Evolutionary conservation across 257 asterid genomes (phyloP), one percentile per base, ranked within the genome.

Genomic region (Schizonepeta tenuifolia): DNA sequence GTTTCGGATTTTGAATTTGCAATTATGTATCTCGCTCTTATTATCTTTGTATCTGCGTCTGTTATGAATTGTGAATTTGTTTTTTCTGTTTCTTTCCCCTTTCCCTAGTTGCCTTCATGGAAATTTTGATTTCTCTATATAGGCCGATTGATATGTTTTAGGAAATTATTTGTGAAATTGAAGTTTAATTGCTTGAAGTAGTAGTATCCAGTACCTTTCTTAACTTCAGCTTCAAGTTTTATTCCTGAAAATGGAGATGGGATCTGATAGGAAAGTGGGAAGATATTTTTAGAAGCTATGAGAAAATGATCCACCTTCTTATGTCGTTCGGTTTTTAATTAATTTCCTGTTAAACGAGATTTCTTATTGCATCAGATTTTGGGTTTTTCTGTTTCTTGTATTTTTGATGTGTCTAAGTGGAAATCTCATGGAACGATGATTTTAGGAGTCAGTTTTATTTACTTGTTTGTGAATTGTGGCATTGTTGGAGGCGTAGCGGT

Each of bases 141-240:
- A 14, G 75, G 38, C 18, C 35, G 70, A 21, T 58, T 75, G 41
- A n/a, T 21, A 33, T n/a, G 10, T 54, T 47, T 38, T 57, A 5
- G 76, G 55, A 41, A 57, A 47, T 5, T 78, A 14, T 38, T 6
- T 67, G 43, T 61, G 49, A 21, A 73, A 55, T 63, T 74, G 41
- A 62, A 72, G 71, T 58, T 18, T 22, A 21, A 41, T 57, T 68
- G 40, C 57, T 68, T 17, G 58, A 36, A 15, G 33, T 13, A 35
- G 54, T 54, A 54, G 72, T 10, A 20, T 61, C 6, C 17, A 9
- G 9, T 47, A 41, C 4, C 46, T n/a, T 35, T 70, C 15, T n/a
- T 38, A 59, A 31, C 70, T 74, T 46, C 62, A 46, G 31, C 49
- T 65, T n/a, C n/a, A 17, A 43, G n/a, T 58, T 33, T 51, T 53